Evolutionary conservation across 768 basidiomycete genomes (phyloP).

Genomic region (Fomitopsis serialis): DNA sequence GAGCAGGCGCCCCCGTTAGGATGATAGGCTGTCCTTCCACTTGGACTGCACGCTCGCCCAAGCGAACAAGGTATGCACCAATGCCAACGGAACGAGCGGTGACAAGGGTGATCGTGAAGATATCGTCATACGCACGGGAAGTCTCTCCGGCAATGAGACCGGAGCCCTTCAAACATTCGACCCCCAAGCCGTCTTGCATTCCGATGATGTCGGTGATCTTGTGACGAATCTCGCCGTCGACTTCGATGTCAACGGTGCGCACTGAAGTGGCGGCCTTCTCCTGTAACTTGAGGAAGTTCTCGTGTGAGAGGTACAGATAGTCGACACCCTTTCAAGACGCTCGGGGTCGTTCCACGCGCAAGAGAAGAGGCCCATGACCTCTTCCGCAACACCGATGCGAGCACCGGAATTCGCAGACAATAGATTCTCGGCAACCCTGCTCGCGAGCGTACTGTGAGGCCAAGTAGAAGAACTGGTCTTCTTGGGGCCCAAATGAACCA

Average conservation of each 20-base stretch:
- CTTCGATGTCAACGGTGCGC: slow-evolving; percentile 79
- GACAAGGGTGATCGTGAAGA: slow-evolving; percentile 98
- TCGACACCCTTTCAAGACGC: slow-evolving; percentile 92
- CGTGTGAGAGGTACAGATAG: slow-evolving; percentile 93
- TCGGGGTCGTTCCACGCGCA: slow-evolving; percentile 82
- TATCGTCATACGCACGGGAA: slow-evolving; percentile 97
- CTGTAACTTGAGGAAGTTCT: slow-evolving; percentile 84
- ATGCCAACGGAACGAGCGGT: slow-evolving; percentile 99
- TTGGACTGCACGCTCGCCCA: slow-evolving; percentile 96
- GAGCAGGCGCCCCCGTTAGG: slow-evolving; percentile 90
- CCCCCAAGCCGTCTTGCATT: slow-evolving; percentile 94
- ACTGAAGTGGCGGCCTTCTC: slow-evolving; percentile 79
- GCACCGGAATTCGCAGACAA: slow-evolving; percentile 99
- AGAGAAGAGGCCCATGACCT: slow-evolving; percentile 81
- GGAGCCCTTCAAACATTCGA: slow-evolving; percentile 92
- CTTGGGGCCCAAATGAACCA: slow-evolving; percentile 92
- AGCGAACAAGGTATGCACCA: slow-evolving; percentile 96
- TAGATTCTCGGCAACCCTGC: slow-evolving; percentile 92
- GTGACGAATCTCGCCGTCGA: slow-evolving; percentile 81
- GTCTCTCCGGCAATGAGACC: slow-evolving; percentile 99
- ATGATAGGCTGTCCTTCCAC: slow-evolving; percentile 99
- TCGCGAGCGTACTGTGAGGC: slow-evolving; percentile 91
- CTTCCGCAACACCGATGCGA: slow-evolving; percentile 93
- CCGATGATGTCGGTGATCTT: slow-evolving; percentile 97
- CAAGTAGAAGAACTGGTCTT: slow-evolving; percentile 96